phyloP scores from a whole-genome alignment of 2,329 filamentous ascomycete species.

The Alternaria alternata region DNA sequence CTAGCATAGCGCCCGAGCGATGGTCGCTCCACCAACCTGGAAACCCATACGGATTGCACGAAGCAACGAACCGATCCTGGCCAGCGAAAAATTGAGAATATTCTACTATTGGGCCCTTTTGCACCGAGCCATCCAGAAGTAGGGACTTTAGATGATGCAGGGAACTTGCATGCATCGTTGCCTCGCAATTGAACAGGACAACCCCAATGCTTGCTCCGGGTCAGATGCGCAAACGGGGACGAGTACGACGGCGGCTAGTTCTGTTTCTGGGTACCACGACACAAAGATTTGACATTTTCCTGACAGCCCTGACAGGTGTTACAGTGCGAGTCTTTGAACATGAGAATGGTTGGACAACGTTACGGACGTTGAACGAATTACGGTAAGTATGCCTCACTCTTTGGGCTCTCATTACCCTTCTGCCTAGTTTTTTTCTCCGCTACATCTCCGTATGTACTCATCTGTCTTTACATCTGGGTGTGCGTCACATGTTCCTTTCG shows the following conservation, averaged over 20 bases:
- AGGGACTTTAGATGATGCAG: background rate
- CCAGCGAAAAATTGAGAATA: background rate
- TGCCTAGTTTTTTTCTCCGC: background rate
- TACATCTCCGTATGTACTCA: background rate
- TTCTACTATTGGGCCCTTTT: background rate
- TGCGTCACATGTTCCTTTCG: background rate
- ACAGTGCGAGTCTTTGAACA: constrained; percentile 27
- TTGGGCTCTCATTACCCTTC: background rate
- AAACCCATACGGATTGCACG: constrained; percentile 6
- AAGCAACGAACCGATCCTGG: background rate
- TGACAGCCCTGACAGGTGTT: constrained; percentile 38
- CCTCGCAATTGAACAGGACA: constrained; percentile 10
- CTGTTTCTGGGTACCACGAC: constrained; percentile 11
- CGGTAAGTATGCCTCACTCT: background rate
- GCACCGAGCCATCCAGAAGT: background rate
- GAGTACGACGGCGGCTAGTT: constrained; percentile 4
- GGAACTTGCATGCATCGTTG: constrained; percentile 10
- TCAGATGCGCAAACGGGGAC: constrained; percentile 22
- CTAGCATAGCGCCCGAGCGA: constrained; percentile 15
- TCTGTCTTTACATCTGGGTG: background rate
- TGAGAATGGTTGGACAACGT: background rate
- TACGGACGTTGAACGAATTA: background rate
- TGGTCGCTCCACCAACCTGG: constrained; percentile 15
- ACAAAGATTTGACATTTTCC: constrained; percentile 17
- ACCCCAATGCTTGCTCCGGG: constrained; percentile 10